These are phyloP conservation scores for Keithomyces neogunnii DNA, from an alignment of 2,329 filamentous ascomycete species.

Conservation along the genomic window DNA sequence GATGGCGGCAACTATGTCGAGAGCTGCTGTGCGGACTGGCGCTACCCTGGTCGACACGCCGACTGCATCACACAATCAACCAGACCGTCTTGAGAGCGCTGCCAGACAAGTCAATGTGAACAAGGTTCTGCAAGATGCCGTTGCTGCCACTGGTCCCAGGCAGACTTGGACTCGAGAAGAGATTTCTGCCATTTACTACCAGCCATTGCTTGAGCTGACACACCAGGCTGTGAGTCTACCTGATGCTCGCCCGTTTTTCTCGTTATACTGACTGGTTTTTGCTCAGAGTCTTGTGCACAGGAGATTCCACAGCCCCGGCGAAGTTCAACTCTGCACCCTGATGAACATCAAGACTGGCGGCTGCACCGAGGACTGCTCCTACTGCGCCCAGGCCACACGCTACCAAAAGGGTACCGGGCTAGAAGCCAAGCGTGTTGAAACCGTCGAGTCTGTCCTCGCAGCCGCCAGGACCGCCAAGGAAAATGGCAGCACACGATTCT, in stretches of 20 bases:
- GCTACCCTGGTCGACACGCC: constrained; percentile 11
- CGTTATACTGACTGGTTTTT: background rate
- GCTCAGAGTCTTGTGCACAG: constrained; percentile 66
- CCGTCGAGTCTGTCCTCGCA: constrained; percentile 71
- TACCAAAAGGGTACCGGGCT: constrained; percentile 71
- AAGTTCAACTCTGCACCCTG: constrained; percentile 85
- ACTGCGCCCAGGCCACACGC: constrained; percentile 82
- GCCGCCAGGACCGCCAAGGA: constrained; percentile 70
- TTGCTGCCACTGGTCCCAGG: constrained; percentile 52
- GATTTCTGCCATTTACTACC: constrained; percentile 73
- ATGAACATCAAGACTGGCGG: constrained; percentile 97
- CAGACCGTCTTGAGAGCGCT: constrained; percentile 2
- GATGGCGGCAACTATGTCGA: background rate
- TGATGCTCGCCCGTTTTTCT: too few species aligned
- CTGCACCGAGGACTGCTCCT: constrained; percentile 86
- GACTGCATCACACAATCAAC: constrained; percentile 4
- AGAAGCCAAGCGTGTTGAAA: constrained; percentile 69
- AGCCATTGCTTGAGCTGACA: constrained; percentile 69
- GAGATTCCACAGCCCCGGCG: constrained; percentile 73
- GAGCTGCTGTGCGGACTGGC: constrained; percentile 3
- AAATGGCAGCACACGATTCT: constrained; percentile 85
- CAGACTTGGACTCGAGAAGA: constrained; percentile 76
- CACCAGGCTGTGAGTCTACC: constrained; percentile 56
- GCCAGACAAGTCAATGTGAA: constrained; percentile 12
- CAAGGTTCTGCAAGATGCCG: constrained; percentile 39